Evolutionary conservation across 2,329 filamentous ascomycete species (phyloP), one percentile per base, ranked within the genome.

Genomic region (Diplodia seriata): DNA sequence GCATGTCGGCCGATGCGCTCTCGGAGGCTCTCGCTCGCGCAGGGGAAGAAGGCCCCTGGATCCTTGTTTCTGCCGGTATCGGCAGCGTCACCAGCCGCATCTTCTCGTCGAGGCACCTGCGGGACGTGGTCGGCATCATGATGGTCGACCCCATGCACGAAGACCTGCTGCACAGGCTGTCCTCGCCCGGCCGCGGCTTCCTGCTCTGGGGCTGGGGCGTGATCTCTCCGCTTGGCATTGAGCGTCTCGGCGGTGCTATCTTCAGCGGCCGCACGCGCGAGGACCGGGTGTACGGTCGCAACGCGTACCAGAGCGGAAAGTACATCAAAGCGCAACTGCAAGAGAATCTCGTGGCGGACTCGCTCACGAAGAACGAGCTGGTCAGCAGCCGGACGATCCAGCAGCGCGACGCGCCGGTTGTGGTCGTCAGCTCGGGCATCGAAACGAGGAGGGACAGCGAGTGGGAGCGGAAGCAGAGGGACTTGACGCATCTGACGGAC

Each of bases 71-170:
- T 55, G 91, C 93, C 4, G 94, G 94, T 33, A 87, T 96, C 65
- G 95, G 94, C 14, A 92, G 91, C 66, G 87, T 98, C 62, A 95
- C 97, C 76, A 92, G 91, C 54, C 91, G 94, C 12, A 92, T 99
- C 72, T 97, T 99, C 79, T 91, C 92, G 62, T 90, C 92, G 36
- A 89, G 94, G 18, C 92, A 97, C 75, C 85, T 90, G 59, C 84
- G 85, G 68, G 86, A 92, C 68, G 86, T 98, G 51, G 86, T 85
- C 31, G 94, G 93, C 5, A 82, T 98, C 49, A 85, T 99, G 72
- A 83, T 98, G 72, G 88, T 99, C 72, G 94, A 99, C 74, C 89
- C 92, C 1, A 81, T 97, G 7, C 95, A 98, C 77, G 95, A 99
- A 75, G 92, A 96, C 71, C 86, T 94, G 1, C 87, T 98, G 3